Conservation (phyloP, 2,329 filamentous ascomycete species). For the Colletotrichum noveboracense region DNA sequence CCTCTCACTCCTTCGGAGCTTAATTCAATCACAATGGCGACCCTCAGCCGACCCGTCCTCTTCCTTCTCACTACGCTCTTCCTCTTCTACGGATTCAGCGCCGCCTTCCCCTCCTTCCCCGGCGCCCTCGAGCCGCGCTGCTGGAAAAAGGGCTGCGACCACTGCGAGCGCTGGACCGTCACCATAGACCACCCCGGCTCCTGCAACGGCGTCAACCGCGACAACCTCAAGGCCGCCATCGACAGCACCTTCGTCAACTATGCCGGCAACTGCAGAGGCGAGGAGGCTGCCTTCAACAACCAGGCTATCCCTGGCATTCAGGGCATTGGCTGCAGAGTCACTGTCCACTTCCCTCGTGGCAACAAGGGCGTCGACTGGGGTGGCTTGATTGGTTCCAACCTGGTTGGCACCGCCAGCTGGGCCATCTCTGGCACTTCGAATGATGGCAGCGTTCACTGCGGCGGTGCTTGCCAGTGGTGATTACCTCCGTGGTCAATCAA, state of each 20-base stretch:
- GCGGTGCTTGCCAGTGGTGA: constrained; percentile 1
- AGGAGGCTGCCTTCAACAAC: not conserved
- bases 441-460: not conserved
- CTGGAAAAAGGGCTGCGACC: not conserved
- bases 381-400: not conserved
- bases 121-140: not conserved
- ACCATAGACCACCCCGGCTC: not conserved
- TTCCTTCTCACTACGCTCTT: not conserved
- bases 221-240: not conserved
- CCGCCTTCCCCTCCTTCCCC: not conserved
- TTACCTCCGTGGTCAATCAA: too few species aligned
- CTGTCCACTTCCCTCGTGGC: not conserved
- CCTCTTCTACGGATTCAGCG: not conserved
- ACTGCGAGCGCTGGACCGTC: not conserved
- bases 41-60: not conserved
- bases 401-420: not conserved
- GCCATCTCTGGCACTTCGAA: not conserved
- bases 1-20: not conserved
- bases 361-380: constrained; percentile 10
- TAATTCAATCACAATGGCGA: not conserved
- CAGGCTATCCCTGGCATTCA: not conserved
- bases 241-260: not conserved
- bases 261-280: not conserved
- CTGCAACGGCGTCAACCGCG: not conserved
- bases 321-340: constrained; percentile 1